phyloP scores from a whole-genome alignment of 257 asterid species.

The Solanum pimpinellifolium region DNA sequence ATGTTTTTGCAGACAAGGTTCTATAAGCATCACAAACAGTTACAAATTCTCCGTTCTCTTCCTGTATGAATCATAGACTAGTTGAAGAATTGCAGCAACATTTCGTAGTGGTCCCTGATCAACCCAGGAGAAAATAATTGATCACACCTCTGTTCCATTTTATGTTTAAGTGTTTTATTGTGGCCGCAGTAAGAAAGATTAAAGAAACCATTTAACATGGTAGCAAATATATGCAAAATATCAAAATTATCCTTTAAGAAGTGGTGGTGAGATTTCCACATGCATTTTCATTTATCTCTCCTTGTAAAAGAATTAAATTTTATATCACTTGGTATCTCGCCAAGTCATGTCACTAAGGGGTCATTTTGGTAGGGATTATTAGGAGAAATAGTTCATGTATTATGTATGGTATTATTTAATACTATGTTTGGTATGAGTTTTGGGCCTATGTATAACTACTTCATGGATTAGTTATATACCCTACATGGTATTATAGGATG shows the following conservation, averaged over 20 bases:
- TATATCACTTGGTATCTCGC: neutral
- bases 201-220: neutral
- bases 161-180: neutral
- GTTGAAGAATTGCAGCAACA: neutral
- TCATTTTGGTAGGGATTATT: neutral
- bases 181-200: neutral
- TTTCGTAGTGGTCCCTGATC: neutral
- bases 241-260: neutral
- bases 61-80: neutral
- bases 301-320: neutral
- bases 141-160: neutral
- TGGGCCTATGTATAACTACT: too few relatives aligned
- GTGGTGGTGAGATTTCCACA: neutral
- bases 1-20: neutral
- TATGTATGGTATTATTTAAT: too few relatives aligned
- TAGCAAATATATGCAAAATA: neutral
- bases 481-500: too few relatives aligned
- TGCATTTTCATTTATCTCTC: neutral
- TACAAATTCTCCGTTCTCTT: neutral
- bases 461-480: too few relatives aligned
- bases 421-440: too few relatives aligned
- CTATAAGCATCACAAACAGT: neutral
- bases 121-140: neutral
- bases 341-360: neutral
- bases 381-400: too few relatives aligned